Evolutionary conservation across 257 asterid species (phyloP).

Genomic region (Lycium ferocissimum): DNA sequence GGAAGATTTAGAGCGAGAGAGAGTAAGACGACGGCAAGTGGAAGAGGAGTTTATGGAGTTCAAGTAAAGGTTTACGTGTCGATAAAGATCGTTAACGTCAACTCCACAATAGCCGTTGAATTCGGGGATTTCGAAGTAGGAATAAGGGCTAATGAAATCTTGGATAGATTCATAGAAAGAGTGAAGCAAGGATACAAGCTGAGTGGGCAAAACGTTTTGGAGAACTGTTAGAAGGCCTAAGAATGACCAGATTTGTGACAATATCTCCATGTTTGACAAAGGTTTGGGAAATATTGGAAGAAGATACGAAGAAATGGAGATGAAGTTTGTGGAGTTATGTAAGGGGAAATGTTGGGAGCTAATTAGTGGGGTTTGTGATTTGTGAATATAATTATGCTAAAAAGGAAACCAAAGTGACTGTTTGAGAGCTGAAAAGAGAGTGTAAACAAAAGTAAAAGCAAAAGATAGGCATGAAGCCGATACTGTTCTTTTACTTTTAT

Average conservation of each 20-base stretch:
- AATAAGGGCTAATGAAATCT: conserved; percentile 51
- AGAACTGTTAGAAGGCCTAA: conserved; percentile 55
- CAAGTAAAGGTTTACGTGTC: conserved; percentile 56
- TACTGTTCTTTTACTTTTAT: conserved; percentile 12
- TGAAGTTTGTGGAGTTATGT: conserved; percentile 15
- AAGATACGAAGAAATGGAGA: conserved; percentile 25
- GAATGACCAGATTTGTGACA: conserved; percentile 62
- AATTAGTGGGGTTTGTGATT: not conserved
- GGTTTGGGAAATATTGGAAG: conserved; percentile 12
- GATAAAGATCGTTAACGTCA: conserved; percentile 66
- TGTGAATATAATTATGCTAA: not conserved
- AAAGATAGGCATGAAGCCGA: conserved; percentile 33
- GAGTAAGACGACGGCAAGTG: conserved; percentile 60
- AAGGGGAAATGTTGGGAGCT: not conserved
- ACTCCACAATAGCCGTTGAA: conserved; percentile 62
- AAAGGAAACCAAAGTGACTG: conserved; percentile 35
- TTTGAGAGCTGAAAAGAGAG: conserved; percentile 36
- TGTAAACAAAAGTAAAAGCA: conserved; percentile 37
- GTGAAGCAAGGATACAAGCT: conserved; percentile 47
- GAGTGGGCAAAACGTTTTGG: conserved; percentile 60
- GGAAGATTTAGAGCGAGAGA: conserved; percentile 59
- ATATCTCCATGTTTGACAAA: conserved; percentile 47
- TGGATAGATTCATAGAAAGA: conserved; percentile 54
- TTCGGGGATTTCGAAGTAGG: conserved; percentile 60
- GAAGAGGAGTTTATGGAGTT: conserved; percentile 51